These are phyloP conservation scores for Dendrocalamus sinicus DNA, from an alignment of 176 grass and related monocot species.

Conservation along the genomic window DNA sequence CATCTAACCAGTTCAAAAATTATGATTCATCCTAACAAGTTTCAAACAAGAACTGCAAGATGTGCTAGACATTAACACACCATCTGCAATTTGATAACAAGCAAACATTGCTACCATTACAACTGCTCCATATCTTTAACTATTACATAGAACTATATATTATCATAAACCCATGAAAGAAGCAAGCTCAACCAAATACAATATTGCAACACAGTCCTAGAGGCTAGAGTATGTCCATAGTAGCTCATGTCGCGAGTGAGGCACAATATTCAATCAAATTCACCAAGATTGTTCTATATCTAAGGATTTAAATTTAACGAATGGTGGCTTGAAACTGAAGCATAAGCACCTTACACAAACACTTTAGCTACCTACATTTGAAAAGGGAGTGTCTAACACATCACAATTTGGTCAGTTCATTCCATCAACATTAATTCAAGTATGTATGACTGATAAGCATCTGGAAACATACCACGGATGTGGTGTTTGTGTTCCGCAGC, in stretches of 20 bases:
- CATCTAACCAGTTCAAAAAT: not conserved
- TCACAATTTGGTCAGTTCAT: slow-evolving; percentile 6
- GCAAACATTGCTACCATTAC: not conserved
- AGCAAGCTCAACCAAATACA: not conserved
- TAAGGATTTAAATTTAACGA: not conserved
- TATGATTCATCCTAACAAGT: not conserved
- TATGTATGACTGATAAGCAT: not conserved
- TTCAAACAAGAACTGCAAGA: not conserved
- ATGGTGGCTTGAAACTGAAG: not conserved
- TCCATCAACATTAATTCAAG: slow-evolving; percentile 4
- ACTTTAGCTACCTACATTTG: not conserved
- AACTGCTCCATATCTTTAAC: slow-evolving; percentile 10
- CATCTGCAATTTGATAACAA: not conserved
- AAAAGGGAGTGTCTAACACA: not conserved
- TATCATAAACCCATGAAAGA: not conserved
- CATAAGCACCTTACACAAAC: not conserved
- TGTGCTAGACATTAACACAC: not conserved
- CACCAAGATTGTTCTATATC: not conserved
- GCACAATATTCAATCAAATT: not conserved
- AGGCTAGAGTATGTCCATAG: slow-evolving; percentile 8
- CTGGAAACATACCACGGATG: slow-evolving; percentile 69
- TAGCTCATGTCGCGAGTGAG: not conserved
- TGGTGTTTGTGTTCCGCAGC: slow-evolving; percentile 82
- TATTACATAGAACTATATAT: not conserved
- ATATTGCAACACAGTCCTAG: slow-evolving; percentile 5